Evolutionary conservation across 2,329 filamentous ascomycete species (phyloP).

Genomic region (Fusarium tuaranense): DNA sequence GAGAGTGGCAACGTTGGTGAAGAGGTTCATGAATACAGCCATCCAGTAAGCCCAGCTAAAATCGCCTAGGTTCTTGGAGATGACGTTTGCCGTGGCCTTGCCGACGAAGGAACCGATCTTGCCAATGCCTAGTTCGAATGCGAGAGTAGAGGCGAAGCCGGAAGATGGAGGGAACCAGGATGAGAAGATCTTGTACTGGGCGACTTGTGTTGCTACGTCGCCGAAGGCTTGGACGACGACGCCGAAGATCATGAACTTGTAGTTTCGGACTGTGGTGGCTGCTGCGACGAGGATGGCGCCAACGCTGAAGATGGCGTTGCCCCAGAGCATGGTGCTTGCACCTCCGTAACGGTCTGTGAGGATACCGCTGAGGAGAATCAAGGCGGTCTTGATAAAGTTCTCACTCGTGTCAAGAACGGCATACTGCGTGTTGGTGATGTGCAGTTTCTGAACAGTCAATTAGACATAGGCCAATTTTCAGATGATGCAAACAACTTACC

Average conservation of each 20-base stretch:
- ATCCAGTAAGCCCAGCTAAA: slow-evolving; percentile 74
- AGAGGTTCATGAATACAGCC: slow-evolving; percentile 72
- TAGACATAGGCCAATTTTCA: rapidly evolving
- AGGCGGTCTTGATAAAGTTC: slow-evolving; percentile 69
- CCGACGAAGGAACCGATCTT: slow-evolving; percentile 72
- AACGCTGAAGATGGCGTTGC: slow-evolving; percentile 69
- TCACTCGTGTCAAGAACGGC: slow-evolving; percentile 70
- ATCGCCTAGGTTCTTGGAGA: slow-evolving; percentile 66
- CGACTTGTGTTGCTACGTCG: slow-evolving; percentile 73
- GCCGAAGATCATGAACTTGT: slow-evolving; percentile 70
- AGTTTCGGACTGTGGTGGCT: slow-evolving; percentile 66
- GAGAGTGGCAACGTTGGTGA: slow-evolving; percentile 67
- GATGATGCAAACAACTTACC: slow-evolving; percentile 25
- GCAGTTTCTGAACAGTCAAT: slow-evolving; percentile 53
- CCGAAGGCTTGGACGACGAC: slow-evolving; percentile 67
- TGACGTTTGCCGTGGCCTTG: slow-evolving; percentile 70
- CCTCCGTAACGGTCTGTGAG: slow-evolving; percentile 70
- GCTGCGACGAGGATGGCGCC: slow-evolving; percentile 70
- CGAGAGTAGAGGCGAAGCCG: slow-evolving; percentile 72
- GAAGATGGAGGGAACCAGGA: slow-evolving; percentile 72
- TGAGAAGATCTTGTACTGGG: slow-evolving; percentile 74
- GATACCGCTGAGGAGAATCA: slow-evolving; percentile 66
- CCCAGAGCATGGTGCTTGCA: slow-evolving; percentile 68
- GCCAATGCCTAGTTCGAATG: slow-evolving; percentile 69
- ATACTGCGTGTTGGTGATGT: slow-evolving; percentile 71